Conservation (phyloP, 2,329 filamentous ascomycete species). For the Dactylellina drechsleri region DNA sequence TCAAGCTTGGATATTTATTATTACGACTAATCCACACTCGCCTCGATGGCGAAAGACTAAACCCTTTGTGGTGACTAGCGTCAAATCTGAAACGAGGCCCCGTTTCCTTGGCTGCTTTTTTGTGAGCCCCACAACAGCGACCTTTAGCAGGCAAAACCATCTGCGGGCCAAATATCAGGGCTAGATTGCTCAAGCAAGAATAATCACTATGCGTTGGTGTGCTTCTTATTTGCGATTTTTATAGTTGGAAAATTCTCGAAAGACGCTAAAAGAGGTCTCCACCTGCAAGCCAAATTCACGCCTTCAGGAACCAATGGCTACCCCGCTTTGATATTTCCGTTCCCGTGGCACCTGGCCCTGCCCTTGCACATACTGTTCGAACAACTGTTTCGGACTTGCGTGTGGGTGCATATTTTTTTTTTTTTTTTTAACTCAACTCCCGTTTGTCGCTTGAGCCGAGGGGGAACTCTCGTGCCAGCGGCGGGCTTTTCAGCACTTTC, state of each 20-base stretch:
- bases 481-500: constrained; percentile 34
- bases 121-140: not conserved
- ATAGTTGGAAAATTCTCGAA: constrained; percentile 55
- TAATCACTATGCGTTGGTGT: constrained; percentile 22
- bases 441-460: constrained; percentile 28
- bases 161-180: too few relatives aligned
- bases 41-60: constrained; percentile 23
- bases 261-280: constrained; percentile 46
- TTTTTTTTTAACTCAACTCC: too few relatives aligned
- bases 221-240: constrained; percentile 31
- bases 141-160: not conserved
- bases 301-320: constrained; percentile 51
- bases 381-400: constrained; percentile 33
- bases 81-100: constrained; percentile 53
- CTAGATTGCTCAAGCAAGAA: constrained; percentile 18
- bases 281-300: constrained; percentile 53
- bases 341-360: constrained; percentile 53
- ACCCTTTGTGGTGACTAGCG: constrained; percentile 43
- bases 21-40: too few relatives aligned
- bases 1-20: too few relatives aligned
- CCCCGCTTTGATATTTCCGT: constrained; percentile 55
- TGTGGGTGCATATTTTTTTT: constrained; percentile 3
- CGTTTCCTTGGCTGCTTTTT: constrained; percentile 43
- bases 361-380: constrained; percentile 38
- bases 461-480: constrained; percentile 26